Percentiles rank a stretch among this genome's conserved stretches.
Evolutionary conservation across 148 eudicot genomes (phyloP).

Genomic region (Cornus kousa): DNA sequence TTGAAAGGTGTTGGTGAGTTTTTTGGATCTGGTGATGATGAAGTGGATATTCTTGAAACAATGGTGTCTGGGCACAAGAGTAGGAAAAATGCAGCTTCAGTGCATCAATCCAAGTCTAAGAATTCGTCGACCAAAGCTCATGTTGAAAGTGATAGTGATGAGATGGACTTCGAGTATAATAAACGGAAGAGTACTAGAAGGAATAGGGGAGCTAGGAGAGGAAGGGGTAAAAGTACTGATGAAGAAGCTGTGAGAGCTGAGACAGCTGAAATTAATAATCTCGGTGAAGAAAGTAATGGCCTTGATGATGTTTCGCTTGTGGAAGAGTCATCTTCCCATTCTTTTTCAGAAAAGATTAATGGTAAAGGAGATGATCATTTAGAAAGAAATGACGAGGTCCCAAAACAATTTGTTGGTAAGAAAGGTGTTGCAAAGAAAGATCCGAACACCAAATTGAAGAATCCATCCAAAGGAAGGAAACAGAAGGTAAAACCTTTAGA

Average conservation of each 20-base stretch:
- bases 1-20: constrained; percentile 23
- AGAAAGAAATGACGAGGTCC: constrained; percentile 28
- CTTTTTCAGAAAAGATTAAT: constrained; percentile 27
- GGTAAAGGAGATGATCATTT: constrained; percentile 26
- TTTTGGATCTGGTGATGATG: constrained; percentile 45
- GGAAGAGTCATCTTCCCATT: constrained; percentile 24
- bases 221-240: constrained; percentile 38
- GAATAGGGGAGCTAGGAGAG: constrained; percentile 68
- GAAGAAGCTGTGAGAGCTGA: constrained; percentile 36
- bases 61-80: constrained; percentile 59
- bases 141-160: constrained; percentile 39
- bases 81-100: constrained; percentile 29
- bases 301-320: constrained; percentile 20
- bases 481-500: constrained; percentile 55
- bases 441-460: constrained; percentile 47
- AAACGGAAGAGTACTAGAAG: constrained; percentile 59
- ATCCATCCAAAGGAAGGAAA: constrained; percentile 65
- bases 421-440: constrained; percentile 55
- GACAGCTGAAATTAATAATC: constrained; percentile 19
- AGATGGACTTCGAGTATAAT: constrained; percentile 61
- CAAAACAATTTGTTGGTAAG: constrained; percentile 37
- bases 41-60: constrained; percentile 58
- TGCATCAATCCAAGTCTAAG: constrained; percentile 24
- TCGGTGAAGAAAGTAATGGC: constrained; percentile 25
- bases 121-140: constrained; percentile 22